phyloP scores from a whole-genome alignment of 805 yeast species.

The Debaryomyces tyrocola region DNA sequence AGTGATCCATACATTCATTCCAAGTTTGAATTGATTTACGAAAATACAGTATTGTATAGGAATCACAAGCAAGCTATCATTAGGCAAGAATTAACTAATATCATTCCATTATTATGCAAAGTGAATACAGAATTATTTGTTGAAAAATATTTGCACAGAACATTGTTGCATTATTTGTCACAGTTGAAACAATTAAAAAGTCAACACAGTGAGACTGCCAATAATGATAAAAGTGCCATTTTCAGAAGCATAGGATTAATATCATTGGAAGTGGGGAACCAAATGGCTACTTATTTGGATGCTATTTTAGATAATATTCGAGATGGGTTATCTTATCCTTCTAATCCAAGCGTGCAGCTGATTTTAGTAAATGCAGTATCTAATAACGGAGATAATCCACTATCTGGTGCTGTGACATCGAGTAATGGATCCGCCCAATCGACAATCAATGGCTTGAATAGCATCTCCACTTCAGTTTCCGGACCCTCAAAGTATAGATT shows the following conservation, averaged over 20 bases:
- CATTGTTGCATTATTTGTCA: constrained; percentile 72
- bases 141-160: constrained; percentile 75
- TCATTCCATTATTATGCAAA: constrained; percentile 79
- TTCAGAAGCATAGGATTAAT: constrained; percentile 83
- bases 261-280: constrained; percentile 74
- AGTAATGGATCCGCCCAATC: constrained; percentile 1
- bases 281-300: constrained; percentile 84
- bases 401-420: constrained; percentile 4
- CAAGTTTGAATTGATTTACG: constrained; percentile 75
- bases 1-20: constrained; percentile 73
- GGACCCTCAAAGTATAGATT: constrained; percentile 53
- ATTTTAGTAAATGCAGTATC: constrained; percentile 40
- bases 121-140: constrained; percentile 76
- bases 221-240: constrained; percentile 69
- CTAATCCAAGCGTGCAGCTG: constrained; percentile 39
- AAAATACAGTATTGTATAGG: constrained; percentile 67
- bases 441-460: constrained; percentile 15
- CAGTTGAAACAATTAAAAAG: constrained; percentile 69
- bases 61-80: constrained; percentile 76
- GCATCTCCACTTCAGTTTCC: constrained; percentile 26
- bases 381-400: constrained; percentile 16
- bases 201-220: constrained; percentile 37
- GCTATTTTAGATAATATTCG: constrained; percentile 81
- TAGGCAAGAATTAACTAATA: constrained; percentile 79
- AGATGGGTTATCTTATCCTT: constrained; percentile 61